Conservation (phyloP, 805 yeast genomes). For the Candida nemodendra region DNA sequence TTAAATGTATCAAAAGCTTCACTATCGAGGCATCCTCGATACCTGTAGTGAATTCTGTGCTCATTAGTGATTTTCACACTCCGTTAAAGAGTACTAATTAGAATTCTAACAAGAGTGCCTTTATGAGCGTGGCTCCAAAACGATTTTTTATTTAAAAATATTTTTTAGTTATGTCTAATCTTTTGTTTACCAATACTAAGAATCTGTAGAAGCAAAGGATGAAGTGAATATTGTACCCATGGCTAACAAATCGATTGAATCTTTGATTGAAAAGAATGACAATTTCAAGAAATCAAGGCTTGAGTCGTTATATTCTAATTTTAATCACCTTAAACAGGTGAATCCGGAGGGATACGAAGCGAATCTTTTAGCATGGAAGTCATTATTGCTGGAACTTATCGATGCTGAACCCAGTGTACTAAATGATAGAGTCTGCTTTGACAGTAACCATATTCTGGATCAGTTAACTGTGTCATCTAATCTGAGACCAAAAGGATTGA, state of each 20-base stretch:
- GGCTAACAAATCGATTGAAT: constrained; percentile 7
- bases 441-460: constrained; percentile 15
- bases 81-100: too few species aligned
- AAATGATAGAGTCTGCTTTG: constrained; percentile 24
- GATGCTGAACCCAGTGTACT: constrained; percentile 23
- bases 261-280: constrained; percentile 23
- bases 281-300: constrained; percentile 40
- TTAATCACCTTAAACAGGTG: constrained; percentile 38
- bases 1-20: constrained; percentile 17
- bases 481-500: constrained; percentile 25
- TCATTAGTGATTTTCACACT: constrained; percentile 7
- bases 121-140: too few species aligned
- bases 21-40: constrained; percentile 21
- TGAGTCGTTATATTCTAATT: constrained; percentile 49
- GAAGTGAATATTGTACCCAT: too few species aligned
- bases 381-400: constrained; percentile 32
- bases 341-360: constrained; percentile 52
- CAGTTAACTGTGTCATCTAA: constrained; percentile 16
- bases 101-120: too few species aligned
- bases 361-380: constrained; percentile 46
- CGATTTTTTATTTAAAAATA: too few species aligned
- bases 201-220: too few species aligned
- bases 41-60: constrained; percentile 4
- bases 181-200: too few species aligned
- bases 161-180: too few species aligned